phyloP scores from a whole-genome alignment of 1,139 yeast genomes.

The Diutina scorzettiae region DNA sequence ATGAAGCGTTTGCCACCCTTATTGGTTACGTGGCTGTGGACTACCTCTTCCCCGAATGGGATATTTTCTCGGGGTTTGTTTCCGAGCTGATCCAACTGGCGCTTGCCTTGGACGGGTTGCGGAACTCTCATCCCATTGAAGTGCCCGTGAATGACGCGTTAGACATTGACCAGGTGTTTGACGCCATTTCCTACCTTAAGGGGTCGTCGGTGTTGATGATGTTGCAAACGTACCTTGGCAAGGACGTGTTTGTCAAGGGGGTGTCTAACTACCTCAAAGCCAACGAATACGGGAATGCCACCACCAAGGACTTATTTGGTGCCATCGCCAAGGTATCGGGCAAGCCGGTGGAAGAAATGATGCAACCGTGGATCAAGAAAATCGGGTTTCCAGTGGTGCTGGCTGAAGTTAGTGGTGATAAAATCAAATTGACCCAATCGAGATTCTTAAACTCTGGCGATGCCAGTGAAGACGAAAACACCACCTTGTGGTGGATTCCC shows the following conservation, averaged over 20 bases:
- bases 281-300: constrained; percentile 18
- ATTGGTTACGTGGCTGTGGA: constrained; percentile 43
- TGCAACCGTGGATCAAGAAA: constrained; percentile 18
- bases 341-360: constrained; percentile 15
- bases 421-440: constrained; percentile 33
- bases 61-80: constrained; percentile 42
- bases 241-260: constrained; percentile 16
- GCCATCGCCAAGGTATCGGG: constrained; percentile 16
- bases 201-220: constrained; percentile 19
- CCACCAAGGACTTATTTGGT: constrained; percentile 17
- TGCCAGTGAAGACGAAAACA: constrained; percentile 22
- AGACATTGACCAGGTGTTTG: constrained; percentile 48
- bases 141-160: constrained; percentile 43
- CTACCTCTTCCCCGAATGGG: constrained; percentile 45
- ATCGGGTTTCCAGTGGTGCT: constrained; percentile 20
- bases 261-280: constrained; percentile 17
- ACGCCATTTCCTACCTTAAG: constrained; percentile 19
- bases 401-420: constrained; percentile 10
- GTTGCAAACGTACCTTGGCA: constrained; percentile 18
- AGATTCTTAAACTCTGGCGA: constrained; percentile 49
- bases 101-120: constrained; percentile 38
- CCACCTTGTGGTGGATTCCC: constrained; percentile 68
- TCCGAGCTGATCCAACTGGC: constrained; percentile 40
- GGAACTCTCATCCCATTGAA: constrained; percentile 47
- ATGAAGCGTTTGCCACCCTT: constrained; percentile 55